Evolutionary conservation across 2,329 filamentous ascomycete species (phyloP).

Genomic region (Neoascochyta sp.): DNA sequence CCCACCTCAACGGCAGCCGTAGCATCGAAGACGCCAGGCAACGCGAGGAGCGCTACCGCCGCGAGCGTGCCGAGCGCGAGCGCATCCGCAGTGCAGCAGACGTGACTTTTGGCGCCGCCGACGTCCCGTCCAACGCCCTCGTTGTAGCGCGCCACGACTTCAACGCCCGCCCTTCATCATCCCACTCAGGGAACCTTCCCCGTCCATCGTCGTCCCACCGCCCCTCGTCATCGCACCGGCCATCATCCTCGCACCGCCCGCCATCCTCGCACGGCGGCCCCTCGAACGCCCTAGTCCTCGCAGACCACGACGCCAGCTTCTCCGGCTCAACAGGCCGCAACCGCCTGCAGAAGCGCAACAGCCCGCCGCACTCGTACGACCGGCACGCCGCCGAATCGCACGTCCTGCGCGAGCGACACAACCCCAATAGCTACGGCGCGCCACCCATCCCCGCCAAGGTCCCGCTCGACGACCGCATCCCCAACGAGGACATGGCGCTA

Average conservation of each 20-base stretch:
- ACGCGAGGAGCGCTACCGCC: conserved; percentile 31
- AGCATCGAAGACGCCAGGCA: conserved; percentile 34
- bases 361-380: conserved; percentile 17
- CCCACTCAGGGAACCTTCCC: too few species aligned
- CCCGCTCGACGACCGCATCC: conserved; percentile 44
- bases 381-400: conserved; percentile 14
- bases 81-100: conserved; percentile 31
- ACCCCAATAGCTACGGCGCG: conserved; percentile 37
- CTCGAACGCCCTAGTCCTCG: conserved; percentile 18
- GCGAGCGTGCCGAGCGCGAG: conserved; percentile 33
- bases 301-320: conserved; percentile 15
- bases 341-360: conserved; percentile 29
- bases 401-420: conserved; percentile 37
- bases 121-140: conserved; percentile 25
- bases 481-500: conserved; percentile 53
- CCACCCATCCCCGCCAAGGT: conserved; percentile 70
- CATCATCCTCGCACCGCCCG: too few species aligned
- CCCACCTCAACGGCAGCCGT: conserved; percentile 52
- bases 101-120: conserved; percentile 17
- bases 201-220: too few species aligned
- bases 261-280: too few species aligned
- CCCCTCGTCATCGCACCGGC: too few species aligned
- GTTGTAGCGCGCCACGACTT: conserved; percentile 27
- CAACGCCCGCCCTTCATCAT: too few species aligned
- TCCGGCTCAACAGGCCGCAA: conserved; percentile 20